phyloP scores from a whole-genome alignment of 495 filamentous ascomycete species.

The Podospora tetraspora region DNA sequence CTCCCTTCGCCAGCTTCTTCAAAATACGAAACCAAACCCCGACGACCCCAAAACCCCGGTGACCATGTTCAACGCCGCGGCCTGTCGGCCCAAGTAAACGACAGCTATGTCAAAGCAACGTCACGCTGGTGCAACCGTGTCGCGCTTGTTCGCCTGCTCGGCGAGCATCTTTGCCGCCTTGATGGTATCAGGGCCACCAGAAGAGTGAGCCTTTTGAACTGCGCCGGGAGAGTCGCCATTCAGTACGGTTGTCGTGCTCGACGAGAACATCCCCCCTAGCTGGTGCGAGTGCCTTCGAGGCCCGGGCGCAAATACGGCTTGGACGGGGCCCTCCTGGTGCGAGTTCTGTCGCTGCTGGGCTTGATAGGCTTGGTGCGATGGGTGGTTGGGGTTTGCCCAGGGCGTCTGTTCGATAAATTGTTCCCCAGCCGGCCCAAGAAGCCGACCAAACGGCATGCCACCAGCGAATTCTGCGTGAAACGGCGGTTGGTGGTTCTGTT shows the following conservation, averaged over 20 bases:
- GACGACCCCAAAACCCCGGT: not conserved
- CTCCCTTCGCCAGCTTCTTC: not conserved
- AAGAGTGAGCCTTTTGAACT: constrained; percentile 20
- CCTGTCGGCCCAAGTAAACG: not conserved
- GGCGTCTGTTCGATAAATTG: constrained; percentile 77
- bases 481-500: constrained; percentile 11
- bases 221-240: constrained; percentile 25
- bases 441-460: constrained; percentile 35
- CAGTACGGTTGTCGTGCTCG: constrained; percentile 20
- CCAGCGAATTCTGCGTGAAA: constrained; percentile 28
- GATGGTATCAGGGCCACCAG: constrained; percentile 18
- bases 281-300: constrained; percentile 34
- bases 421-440: constrained; percentile 64
- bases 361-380: constrained; percentile 51
- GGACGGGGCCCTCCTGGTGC: constrained; percentile 24
- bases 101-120: constrained; percentile 3
- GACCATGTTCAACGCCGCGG: not conserved
- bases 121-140: constrained; percentile 25
- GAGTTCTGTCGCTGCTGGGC: constrained; percentile 26
- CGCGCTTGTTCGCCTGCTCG: constrained; percentile 22
- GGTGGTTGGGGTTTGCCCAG: constrained; percentile 86
- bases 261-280: constrained; percentile 21
- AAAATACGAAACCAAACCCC: not conserved
- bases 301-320: constrained; percentile 24
- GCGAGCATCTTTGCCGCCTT: constrained; percentile 21